Conservation (phyloP, 2,329 filamentous ascomycete genomes). For the Phaeosphaeriaceae sp. region DNA sequence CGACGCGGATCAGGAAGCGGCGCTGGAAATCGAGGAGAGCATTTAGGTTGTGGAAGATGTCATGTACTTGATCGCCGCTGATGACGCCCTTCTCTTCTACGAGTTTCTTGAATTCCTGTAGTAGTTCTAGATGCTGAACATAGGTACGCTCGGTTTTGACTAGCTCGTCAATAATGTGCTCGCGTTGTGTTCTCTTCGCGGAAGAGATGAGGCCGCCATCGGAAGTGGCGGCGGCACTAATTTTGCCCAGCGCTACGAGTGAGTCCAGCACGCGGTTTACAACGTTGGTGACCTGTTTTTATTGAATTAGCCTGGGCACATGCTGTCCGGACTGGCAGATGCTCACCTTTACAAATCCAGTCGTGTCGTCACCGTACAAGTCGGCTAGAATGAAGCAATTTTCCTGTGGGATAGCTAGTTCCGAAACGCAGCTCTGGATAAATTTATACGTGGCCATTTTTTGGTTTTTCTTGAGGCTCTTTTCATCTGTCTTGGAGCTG, state of each 20-base stretch:
- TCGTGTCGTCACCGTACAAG: slow-evolving; percentile 91
- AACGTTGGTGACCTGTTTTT: slow-evolving; percentile 83
- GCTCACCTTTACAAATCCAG: slow-evolving; percentile 88
- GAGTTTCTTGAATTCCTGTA: slow-evolving; percentile 89
- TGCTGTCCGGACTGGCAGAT: background rate
- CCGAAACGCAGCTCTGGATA: slow-evolving; percentile 83
- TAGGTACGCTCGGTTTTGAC: slow-evolving; percentile 97
- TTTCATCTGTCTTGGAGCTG: slow-evolving; percentile 65
- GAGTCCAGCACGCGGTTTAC: slow-evolving; percentile 92
- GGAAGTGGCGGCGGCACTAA: slow-evolving; percentile 57
- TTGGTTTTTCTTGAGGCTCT: slow-evolving; percentile 67
- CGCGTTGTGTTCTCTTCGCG: slow-evolving; percentile 71
- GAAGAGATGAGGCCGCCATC: slow-evolving; percentile 55
- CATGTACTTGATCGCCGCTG: slow-evolving; percentile 86
- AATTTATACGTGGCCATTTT: slow-evolving; percentile 94
- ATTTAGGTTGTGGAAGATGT: slow-evolving; percentile 97
- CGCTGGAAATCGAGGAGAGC: slow-evolving; percentile 94
- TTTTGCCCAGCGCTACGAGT: slow-evolving; percentile 76
- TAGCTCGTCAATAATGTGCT: slow-evolving; percentile 89
- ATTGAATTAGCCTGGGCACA: slow-evolving; percentile 6
- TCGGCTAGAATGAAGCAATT: slow-evolving; percentile 94
- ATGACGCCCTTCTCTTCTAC: slow-evolving; percentile 87
- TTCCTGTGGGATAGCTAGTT: slow-evolving; percentile 77
- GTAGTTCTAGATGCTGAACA: slow-evolving; percentile 92
- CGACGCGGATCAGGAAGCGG: slow-evolving; percentile 91